Evolutionary conservation across 768 basidiomycete species (phyloP).

Genomic region (Suillus lakei): DNA sequence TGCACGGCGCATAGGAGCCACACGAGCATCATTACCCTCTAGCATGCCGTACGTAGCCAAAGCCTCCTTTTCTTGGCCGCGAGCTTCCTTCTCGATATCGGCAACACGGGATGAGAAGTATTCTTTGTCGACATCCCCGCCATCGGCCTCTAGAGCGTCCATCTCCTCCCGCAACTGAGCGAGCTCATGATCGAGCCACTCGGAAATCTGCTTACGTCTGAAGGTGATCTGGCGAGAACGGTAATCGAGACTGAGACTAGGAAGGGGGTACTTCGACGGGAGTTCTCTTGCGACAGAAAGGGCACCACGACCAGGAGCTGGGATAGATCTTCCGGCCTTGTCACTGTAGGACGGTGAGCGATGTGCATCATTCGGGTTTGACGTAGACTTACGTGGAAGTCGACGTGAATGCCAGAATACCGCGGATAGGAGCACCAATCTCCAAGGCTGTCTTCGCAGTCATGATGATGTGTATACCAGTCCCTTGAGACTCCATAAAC

Average conservation of each 20-base stretch:
- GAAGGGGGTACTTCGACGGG: conserved; percentile 75
- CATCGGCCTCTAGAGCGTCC: conserved; percentile 58
- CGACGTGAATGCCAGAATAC: conserved; percentile 93
- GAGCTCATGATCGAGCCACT: conserved; percentile 93
- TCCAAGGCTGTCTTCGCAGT: conserved; percentile 94
- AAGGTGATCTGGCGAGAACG: conserved; percentile 93
- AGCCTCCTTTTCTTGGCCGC: conserved; percentile 90
- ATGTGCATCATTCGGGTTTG: background rate
- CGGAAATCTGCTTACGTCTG: conserved; percentile 92
- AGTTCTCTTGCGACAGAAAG: conserved; percentile 89
- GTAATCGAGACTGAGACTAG: conserved; percentile 84
- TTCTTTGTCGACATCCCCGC: conserved; percentile 58
- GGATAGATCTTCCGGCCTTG: conserved; percentile 97
- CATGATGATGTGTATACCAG: conserved; percentile 98
- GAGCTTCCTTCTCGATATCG: conserved; percentile 89
- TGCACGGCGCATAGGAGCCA: conserved; percentile 92
- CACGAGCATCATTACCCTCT: conserved; percentile 80
- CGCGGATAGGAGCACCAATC: conserved; percentile 91
- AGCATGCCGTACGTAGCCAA: conserved; percentile 96
- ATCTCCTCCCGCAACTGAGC: conserved; percentile 82
- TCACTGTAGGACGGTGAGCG: conserved; percentile 57
- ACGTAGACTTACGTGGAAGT: conserved; percentile 79
- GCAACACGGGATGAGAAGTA: conserved; percentile 80
- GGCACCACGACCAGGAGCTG: conserved; percentile 94
- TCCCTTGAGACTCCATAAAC: conserved; percentile 98